Conservation (phyloP, 1,284 basidiomycete genomes). For the Coniferiporia sulphurascens region DNA sequence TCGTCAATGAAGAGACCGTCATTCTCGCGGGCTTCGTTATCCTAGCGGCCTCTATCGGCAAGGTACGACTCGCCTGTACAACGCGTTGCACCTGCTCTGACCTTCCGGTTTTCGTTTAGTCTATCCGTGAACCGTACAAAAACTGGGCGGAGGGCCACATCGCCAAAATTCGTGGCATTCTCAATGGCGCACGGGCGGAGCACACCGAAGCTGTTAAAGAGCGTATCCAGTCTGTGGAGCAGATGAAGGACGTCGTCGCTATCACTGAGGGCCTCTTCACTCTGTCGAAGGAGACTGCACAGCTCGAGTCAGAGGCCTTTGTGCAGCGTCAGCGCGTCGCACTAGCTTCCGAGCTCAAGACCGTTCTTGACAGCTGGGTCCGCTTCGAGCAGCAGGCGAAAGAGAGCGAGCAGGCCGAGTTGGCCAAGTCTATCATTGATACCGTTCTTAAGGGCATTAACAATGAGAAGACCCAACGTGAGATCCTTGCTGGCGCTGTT, state of each 20-base stretch:
- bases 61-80: slow-evolving; percentile 37
- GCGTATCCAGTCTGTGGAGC: slow-evolving; percentile 85
- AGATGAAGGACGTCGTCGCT: slow-evolving; percentile 92
- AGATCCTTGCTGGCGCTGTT: slow-evolving; percentile 82
- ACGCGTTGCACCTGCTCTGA: neutral
- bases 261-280: slow-evolving; percentile 89
- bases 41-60: slow-evolving; percentile 83
- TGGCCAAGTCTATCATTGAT: slow-evolving; percentile 83
- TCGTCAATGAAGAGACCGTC: slow-evolving; percentile 94
- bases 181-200: slow-evolving; percentile 79
- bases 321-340: slow-evolving; percentile 87
- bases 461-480: slow-evolving; percentile 93
- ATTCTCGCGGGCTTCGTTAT: slow-evolving; percentile 81
- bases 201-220: slow-evolving; percentile 94
- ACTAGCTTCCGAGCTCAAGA: slow-evolving; percentile 86
- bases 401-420: slow-evolving; percentile 91
- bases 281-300: slow-evolving; percentile 87
- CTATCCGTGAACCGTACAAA: slow-evolving; percentile 80
- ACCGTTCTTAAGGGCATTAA: slow-evolving; percentile 80
- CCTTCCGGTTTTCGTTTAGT: slow-evolving; percentile 29
- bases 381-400: slow-evolving; percentile 96
- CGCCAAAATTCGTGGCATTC: slow-evolving; percentile 76
- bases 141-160: slow-evolving; percentile 92
- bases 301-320: slow-evolving; percentile 88
- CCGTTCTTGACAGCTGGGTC: slow-evolving; percentile 97